A percentile compares a stretch with the other conserved stretches of the same genome.
Evolutionary conservation across 768 basidiomycete species (phyloP).

Genomic region (Tylopilus rubrobrunneus): DNA sequence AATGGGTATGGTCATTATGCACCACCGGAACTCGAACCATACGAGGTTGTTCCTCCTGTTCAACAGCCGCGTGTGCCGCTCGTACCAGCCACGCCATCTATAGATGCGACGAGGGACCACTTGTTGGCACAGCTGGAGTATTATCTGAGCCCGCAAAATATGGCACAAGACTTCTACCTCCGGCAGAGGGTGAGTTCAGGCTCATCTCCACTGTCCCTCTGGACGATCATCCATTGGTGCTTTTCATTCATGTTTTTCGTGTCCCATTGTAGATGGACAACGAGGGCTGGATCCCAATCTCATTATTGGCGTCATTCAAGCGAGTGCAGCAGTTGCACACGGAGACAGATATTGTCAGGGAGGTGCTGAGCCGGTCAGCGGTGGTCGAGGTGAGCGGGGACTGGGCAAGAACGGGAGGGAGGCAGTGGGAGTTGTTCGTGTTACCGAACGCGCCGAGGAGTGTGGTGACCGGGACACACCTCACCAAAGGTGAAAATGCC

Average conservation of each 20-base stretch:
- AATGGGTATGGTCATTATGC: conserved; percentile 32
- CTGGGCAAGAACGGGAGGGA: conserved; percentile 62
- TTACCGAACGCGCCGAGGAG: conserved; percentile 57
- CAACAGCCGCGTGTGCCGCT: conserved; percentile 36
- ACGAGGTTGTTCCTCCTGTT: conserved; percentile 21
- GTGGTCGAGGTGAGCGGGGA: conserved; percentile 67
- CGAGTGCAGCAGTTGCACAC: conserved; percentile 68
- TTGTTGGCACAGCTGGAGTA: conserved; percentile 86
- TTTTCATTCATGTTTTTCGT: not conserved
- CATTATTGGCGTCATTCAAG: conserved; percentile 83
- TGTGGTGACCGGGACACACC: conserved; percentile 16
- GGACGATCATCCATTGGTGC: not conserved
- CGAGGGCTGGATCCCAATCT: conserved; percentile 81
- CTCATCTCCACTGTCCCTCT: not conserved
- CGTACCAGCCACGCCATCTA: conserved; percentile 46
- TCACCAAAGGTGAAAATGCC: not conserved
- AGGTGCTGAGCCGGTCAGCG: conserved; percentile 63
- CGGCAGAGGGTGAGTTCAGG: conserved; percentile 60
- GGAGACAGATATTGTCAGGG: conserved; percentile 57
- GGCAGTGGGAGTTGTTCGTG: conserved; percentile 57
- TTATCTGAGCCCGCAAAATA: conserved; percentile 86
- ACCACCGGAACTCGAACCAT: conserved; percentile 30
- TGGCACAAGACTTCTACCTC: conserved; percentile 84
- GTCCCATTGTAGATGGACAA: conserved; percentile 71
- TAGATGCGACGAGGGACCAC: conserved; percentile 64